Conservation (phyloP, 345 rosid species). For the Triadica sebifera region DNA sequence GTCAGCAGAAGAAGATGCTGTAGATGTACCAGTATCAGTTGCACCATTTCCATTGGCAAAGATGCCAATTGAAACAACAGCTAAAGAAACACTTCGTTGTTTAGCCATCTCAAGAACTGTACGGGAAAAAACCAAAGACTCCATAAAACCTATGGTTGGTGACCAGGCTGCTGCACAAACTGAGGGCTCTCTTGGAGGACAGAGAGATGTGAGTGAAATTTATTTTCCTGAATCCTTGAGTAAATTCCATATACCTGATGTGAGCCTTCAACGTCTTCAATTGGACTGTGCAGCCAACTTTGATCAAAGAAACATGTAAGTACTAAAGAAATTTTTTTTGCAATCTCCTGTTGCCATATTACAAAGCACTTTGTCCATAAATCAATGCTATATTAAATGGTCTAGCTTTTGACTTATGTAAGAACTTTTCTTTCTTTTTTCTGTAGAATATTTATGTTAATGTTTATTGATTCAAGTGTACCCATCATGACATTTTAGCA, state of each 20-base stretch:
- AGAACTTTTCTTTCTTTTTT: too few species aligned
- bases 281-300: background rate
- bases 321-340: background rate
- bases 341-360: background rate
- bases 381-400: too few species aligned
- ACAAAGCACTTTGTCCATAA: background rate
- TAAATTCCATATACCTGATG: background rate
- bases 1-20: constrained; percentile 20
- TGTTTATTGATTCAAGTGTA: background rate
- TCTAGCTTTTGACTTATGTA: background rate
- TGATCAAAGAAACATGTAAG: background rate
- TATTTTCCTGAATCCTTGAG: constrained; percentile 11
- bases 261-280: background rate
- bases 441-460: too few species aligned
- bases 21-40: constrained; percentile 20
- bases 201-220: constrained; percentile 46
- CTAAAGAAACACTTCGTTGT: constrained; percentile 10
- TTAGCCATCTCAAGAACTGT: constrained; percentile 25
- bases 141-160: constrained; percentile 14
- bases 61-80: constrained; percentile 20
- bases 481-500: background rate
- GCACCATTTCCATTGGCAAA: constrained; percentile 12
- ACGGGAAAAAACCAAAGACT: constrained; percentile 21
- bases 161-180: constrained; percentile 25
- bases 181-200: constrained; percentile 27